These are phyloP conservation scores for Penicillium olsonii DNA, from an alignment of 2,329 filamentous ascomycete genomes.

Conservation along the genomic window DNA sequence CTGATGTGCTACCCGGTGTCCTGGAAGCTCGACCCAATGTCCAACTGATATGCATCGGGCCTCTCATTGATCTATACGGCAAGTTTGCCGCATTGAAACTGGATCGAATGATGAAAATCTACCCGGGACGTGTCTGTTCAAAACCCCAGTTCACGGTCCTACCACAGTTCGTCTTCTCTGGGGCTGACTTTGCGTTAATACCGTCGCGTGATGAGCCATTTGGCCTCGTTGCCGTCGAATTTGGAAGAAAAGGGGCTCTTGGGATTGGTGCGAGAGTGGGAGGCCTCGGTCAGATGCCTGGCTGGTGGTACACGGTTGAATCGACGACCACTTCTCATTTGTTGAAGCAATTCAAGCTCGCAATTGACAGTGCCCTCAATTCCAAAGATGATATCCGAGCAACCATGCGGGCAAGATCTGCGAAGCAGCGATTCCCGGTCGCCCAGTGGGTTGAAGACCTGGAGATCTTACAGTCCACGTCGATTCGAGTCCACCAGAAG, in stretches of 20 bases:
- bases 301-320: slow-evolving; percentile 71
- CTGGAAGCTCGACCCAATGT: slow-evolving; percentile 61
- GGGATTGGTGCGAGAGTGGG: slow-evolving; percentile 68
- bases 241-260: slow-evolving; percentile 67
- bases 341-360: slow-evolving; percentile 65
- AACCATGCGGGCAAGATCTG: slow-evolving; percentile 65
- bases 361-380: slow-evolving; percentile 62
- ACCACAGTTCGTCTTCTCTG: slow-evolving; percentile 67
- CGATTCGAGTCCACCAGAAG: slow-evolving; percentile 60
- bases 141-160: slow-evolving; percentile 68
- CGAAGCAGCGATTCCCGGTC: slow-evolving; percentile 67
- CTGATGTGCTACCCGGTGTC: slow-evolving; percentile 65
- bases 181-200: slow-evolving; percentile 68
- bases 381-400: slow-evolving; percentile 59
- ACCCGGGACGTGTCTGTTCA: slow-evolving; percentile 66
- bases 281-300: slow-evolving; percentile 70
- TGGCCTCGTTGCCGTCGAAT: slow-evolving; percentile 68
- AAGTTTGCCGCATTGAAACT: slow-evolving; percentile 68
- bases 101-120: slow-evolving; percentile 64
- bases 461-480: slow-evolving; percentile 61
- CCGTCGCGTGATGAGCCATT: slow-evolving; percentile 70
- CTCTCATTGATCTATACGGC: slow-evolving; percentile 68
- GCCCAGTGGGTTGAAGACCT: slow-evolving; percentile 67
- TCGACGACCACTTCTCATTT: slow-evolving; percentile 64
- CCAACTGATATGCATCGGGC: slow-evolving; percentile 65